Percentiles rank a stretch among this genome's conserved stretches.
phyloP scores from a whole-genome alignment of 202 grass and related monocot genomes.

The Musa balbisiana region DNA sequence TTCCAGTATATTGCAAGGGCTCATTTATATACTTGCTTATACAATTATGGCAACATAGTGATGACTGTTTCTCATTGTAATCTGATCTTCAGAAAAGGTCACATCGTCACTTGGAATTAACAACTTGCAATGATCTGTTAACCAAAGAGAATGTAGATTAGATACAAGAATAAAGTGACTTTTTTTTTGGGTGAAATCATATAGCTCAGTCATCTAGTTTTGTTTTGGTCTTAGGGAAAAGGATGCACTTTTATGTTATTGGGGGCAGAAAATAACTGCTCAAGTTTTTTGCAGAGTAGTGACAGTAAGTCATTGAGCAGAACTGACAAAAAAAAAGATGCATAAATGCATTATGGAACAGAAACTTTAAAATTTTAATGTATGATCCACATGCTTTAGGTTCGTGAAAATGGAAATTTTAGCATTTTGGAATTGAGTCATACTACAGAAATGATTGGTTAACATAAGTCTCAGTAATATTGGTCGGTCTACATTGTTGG shows the following conservation, averaged over 20 bases:
- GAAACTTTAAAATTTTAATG: not conserved
- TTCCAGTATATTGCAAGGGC: not conserved
- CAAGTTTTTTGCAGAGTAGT: not conserved
- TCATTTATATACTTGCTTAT: not conserved
- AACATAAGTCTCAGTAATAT: not conserved
- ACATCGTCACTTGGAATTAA: not conserved
- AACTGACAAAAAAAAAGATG: not conserved
- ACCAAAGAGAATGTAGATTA: no score
- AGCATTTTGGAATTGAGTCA: not conserved
- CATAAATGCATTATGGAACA: not conserved
- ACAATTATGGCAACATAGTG: not conserved
- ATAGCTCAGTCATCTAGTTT: no score
- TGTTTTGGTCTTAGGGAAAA: no score
- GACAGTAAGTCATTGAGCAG: not conserved
- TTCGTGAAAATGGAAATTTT: not conserved
- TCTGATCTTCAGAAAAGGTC: not conserved
- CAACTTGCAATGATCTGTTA: no score
- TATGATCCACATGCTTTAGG: not conserved
- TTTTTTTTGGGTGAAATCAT: no score
- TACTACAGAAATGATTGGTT: not conserved
- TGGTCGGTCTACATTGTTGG: not conserved
- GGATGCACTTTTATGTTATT: no score
- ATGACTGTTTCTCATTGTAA: not conserved
- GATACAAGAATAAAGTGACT: no score
- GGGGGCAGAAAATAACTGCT: no score